Evolutionary conservation across 371 early-diverging fungal species (phyloP), one percentile per base, ranked within the genome.

Genomic region (Apophysomyces variabilis): DNA sequence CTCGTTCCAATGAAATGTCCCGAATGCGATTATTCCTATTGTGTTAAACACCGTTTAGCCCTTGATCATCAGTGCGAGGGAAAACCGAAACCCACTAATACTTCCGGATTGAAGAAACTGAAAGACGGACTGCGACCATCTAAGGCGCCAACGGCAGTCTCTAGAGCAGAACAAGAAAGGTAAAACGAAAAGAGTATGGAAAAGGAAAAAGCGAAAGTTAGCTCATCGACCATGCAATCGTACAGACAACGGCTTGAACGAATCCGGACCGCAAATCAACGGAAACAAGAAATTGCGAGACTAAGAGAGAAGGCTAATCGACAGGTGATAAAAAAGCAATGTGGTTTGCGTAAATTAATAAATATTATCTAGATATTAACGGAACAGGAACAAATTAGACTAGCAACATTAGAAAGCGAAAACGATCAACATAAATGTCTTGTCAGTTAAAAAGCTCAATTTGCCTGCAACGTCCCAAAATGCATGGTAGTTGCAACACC

Each of bases 21-120:
- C 58, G 80, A 76, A 21, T 89, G 89, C 66, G 73, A 77, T 5
- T 70, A 80, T n/a, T 76, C 85, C 8, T 89, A 77, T 64, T 89
- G 89, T 67, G 80, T 89, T 47, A 87, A 88, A 57, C 89, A 89
- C 74, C 76, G 89, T 39, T 61, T 87, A n/a, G 86, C 77, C 38
- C 57, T 76, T 11, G 89, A 89, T 45, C 89, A 89, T 75, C 69
- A 76, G 18, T 89, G 89, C 56, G 54, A 68, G 64, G 75, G 77
- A n/a, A 65, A 70, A 60, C 62, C 62, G 39, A 64, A 50, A 57
- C 41, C 56, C 58, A n/a, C 37, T 36, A 56, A 50, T 54, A 56
- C 37, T 35, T 26, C 26, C n/a, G 56, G 57, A 26, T 26, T 41
- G 57, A 64, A 38, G 35, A 58, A 50, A 37, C 8, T 50, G 21